phyloP scores from a whole-genome alignment of 2,329 filamentous ascomycete genomes.

The Blastomyces percursus region DNA sequence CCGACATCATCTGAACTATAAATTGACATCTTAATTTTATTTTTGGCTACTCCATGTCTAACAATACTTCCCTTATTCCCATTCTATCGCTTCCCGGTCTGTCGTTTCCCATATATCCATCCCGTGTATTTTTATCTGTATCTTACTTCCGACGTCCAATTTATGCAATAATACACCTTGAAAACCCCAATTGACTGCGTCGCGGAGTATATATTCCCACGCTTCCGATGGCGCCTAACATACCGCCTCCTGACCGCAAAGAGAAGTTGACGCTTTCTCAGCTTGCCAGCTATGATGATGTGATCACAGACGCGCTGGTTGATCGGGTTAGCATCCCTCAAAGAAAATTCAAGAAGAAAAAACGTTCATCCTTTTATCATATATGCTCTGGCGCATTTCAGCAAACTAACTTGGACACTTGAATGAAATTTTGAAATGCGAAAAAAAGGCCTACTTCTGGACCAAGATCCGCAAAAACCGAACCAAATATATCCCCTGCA shows the following conservation, averaged over 20 bases:
- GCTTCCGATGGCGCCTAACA: conserved; percentile 11
- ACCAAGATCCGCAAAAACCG: conserved; percentile 91
- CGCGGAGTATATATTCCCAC: not conserved
- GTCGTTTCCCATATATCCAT: not conserved
- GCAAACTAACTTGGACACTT: not conserved
- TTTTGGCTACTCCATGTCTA: not conserved
- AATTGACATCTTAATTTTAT: not conserved
- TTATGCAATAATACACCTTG: not conserved
- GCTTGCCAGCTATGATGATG: conserved; percentile 86
- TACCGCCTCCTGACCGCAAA: conserved; percentile 35
- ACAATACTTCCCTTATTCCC: not conserved
- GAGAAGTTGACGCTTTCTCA: conserved; percentile 74
- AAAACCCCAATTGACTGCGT: not conserved
- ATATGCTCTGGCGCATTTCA: conserved; percentile 6
- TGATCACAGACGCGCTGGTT: conserved; percentile 86
- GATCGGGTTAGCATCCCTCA: conserved; percentile 62
- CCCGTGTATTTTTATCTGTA: not conserved
- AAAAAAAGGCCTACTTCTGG: conserved; percentile 78
- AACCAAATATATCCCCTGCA: conserved; percentile 70
- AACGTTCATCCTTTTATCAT: not conserved
- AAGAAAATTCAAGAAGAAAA: not conserved
- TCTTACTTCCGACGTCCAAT: not conserved
- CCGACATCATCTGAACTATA: conserved; percentile 1
- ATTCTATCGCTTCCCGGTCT: not conserved
- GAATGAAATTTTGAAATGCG: not conserved